These are phyloP conservation scores for Phaeophleospora eucalypticola DNA, from an alignment of 2,329 filamentous ascomycete species.

Conservation along the genomic window DNA sequence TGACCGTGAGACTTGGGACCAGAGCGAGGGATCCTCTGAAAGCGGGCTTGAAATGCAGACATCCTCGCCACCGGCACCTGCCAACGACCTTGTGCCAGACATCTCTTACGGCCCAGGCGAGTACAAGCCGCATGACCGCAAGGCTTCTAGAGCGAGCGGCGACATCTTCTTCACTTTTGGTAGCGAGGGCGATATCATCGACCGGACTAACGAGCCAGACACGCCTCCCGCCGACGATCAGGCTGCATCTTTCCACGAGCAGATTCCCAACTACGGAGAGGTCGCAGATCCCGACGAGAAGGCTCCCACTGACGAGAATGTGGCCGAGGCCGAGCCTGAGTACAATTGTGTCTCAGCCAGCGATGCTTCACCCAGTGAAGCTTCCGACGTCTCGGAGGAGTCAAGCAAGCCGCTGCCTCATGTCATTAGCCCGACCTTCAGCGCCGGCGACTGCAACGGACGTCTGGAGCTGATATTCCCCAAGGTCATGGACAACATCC, in stretches of 20 bases:
- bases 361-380: not conserved
- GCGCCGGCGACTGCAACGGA: conserved; percentile 13
- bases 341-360: not conserved
- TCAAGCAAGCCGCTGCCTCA: not conserved
- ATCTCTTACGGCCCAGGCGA: no score
- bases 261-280: no score
- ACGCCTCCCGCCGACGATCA: not conserved
- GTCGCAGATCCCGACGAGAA: not conserved
- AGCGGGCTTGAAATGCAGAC: no score
- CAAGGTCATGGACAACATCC: conserved; percentile 14
- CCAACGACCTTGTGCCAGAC: no score
- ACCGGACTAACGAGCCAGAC: not conserved
- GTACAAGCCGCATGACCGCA: not conserved
- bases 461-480: conserved; percentile 19
- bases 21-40: no score
- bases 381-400: not conserved
- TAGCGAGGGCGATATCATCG: not conserved
- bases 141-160: not conserved
- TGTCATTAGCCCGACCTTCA: conserved; percentile 17
- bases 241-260: not conserved
- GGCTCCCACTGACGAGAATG: not conserved
- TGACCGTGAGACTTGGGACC: no score
- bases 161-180: not conserved
- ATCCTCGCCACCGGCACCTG: no score
- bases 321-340: not conserved